phyloP scores from a whole-genome alignment of 345 rosid species.

The Jatropha curcas region DNA sequence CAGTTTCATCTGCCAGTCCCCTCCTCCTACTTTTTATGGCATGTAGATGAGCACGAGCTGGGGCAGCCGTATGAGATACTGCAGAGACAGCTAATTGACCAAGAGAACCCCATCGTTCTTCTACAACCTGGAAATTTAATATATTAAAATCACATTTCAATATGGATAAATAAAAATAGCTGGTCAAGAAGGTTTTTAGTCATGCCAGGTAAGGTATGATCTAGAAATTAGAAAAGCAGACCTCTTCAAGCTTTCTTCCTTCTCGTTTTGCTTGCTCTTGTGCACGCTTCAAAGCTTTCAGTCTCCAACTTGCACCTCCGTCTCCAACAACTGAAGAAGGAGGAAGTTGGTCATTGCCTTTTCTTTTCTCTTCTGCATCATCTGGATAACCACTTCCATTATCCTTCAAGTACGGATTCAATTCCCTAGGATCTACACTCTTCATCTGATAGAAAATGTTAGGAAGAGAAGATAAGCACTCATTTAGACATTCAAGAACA shows the following conservation, averaged over 20 bases:
- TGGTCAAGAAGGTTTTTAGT: conserved; percentile 11
- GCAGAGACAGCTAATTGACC: conserved; percentile 73
- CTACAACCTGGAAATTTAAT: conserved; percentile 60
- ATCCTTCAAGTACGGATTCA: conserved; percentile 80
- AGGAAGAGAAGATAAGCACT: not conserved
- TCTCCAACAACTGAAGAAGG: conserved; percentile 73
- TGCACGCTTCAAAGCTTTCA: conserved; percentile 86
- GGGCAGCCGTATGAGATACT: conserved; percentile 68
- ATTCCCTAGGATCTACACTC: conserved; percentile 67
- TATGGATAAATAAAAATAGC: too few relatives aligned
- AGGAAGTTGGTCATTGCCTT: conserved; percentile 41
- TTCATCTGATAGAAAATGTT: conserved; percentile 36
- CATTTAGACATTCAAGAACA: not conserved
- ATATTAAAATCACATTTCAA: conserved; percentile 9
- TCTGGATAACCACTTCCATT: conserved; percentile 84
- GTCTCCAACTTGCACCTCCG: conserved; percentile 98
- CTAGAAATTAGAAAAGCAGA: conserved; percentile 21
- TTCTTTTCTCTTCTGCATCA: conserved; percentile 47
- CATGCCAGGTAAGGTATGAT: not conserved
- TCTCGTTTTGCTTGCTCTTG: conserved; percentile 91
- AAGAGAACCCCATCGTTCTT: conserved; percentile 78
- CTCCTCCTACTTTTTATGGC: conserved; percentile 70
- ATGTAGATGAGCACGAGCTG: conserved; percentile 83
- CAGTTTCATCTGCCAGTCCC: conserved; percentile 31
- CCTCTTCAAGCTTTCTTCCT: conserved; percentile 68